phyloP scores from a whole-genome alignment of 2,329 filamentous ascomycete genomes.

The Hypocreales sp. region DNA sequence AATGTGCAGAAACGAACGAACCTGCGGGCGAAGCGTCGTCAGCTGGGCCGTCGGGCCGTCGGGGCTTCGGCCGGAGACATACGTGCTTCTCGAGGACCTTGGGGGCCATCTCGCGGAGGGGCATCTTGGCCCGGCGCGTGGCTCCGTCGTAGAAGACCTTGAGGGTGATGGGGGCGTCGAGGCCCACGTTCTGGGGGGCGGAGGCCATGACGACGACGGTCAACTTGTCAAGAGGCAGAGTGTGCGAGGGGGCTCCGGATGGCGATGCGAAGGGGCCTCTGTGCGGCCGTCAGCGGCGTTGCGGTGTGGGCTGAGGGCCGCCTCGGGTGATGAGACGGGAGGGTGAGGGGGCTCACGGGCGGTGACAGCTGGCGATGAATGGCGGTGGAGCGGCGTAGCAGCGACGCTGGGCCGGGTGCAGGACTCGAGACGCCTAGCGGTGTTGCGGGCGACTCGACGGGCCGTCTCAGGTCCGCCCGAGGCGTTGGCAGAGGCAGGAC shows the following conservation, averaged over 20 bases:
- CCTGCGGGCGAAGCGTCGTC: conserved; percentile 6
- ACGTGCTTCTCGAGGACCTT: conserved; percentile 70
- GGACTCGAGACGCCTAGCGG: no score
- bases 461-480: no score
- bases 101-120: conserved; percentile 68
- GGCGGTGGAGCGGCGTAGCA: no score
- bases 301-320: no score
- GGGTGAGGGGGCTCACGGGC: conserved; percentile 2
- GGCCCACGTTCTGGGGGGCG: conserved; percentile 7
- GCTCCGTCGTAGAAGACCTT: conserved; percentile 68
- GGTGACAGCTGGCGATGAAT: conserved; percentile 1
- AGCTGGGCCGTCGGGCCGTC: not conserved
- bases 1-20: conserved; percentile 20
- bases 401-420: not conserved
- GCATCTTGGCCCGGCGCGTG: conserved; percentile 76
- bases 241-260: no score
- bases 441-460: no score
- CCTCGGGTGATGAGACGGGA: no score
- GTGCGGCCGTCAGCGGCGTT: no score
- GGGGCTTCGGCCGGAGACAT: conserved; percentile 20
- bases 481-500: no score
- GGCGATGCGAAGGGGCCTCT: no score
- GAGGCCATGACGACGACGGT: conserved; percentile 12
- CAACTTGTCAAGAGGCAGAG: not conserved
- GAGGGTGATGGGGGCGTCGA: conserved; percentile 48